phyloP scores from a whole-genome alignment of 108 stramenopile genomes.

The Nannochloropsis gaditana region DNA sequence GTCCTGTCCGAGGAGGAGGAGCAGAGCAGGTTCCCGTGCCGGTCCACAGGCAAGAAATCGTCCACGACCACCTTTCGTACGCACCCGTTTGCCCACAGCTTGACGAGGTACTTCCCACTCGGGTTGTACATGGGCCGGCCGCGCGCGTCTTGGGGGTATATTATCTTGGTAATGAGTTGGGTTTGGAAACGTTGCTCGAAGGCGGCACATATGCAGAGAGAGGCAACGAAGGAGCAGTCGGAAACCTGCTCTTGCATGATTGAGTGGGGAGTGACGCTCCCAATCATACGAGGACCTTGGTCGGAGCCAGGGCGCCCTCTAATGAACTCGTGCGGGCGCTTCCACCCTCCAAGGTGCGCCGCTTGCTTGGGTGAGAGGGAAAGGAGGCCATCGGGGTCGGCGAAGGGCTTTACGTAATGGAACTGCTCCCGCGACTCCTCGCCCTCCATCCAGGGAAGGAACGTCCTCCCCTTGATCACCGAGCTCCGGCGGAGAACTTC shows the following conservation, averaged over 20 bases:
- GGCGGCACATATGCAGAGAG: slow-evolving; percentile 73
- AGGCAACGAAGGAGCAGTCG: slow-evolving; percentile 86
- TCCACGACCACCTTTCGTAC: slow-evolving; percentile 76
- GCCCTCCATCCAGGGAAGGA: slow-evolving; percentile 44
- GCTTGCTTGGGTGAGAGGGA: slow-evolving; percentile 34
- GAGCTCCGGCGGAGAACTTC: slow-evolving; percentile 33
- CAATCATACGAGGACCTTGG: slow-evolving; percentile 36
- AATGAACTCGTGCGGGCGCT: slow-evolving; percentile 40
- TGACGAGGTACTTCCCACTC: slow-evolving; percentile 79
- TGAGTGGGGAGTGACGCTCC: slow-evolving; percentile 38
- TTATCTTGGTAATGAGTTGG: slow-evolving; percentile 46
- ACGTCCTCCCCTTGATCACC: slow-evolving; percentile 40
- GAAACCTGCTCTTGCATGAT: slow-evolving; percentile 69
- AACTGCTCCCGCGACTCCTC: slow-evolving; percentile 38
- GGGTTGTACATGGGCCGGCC: slow-evolving; percentile 73
- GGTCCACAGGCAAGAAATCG: slow-evolving; percentile 74
- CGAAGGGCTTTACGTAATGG: slow-evolving; percentile 31
- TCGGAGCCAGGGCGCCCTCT: slow-evolving; percentile 25
- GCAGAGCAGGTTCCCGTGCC: slow-evolving; percentile 66
- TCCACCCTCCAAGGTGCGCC: slow-evolving; percentile 36
- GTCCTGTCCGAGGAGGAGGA: slow-evolving; percentile 49
- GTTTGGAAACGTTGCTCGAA: slow-evolving; percentile 64
- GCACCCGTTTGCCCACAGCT: slow-evolving; percentile 84
- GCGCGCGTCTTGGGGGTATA: slow-evolving; percentile 57
- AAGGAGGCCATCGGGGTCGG: slow-evolving; percentile 41